Evolutionary conservation across 1,284 basidiomycete genomes (phyloP).

Genomic region (Heterobasidion parviporum): DNA sequence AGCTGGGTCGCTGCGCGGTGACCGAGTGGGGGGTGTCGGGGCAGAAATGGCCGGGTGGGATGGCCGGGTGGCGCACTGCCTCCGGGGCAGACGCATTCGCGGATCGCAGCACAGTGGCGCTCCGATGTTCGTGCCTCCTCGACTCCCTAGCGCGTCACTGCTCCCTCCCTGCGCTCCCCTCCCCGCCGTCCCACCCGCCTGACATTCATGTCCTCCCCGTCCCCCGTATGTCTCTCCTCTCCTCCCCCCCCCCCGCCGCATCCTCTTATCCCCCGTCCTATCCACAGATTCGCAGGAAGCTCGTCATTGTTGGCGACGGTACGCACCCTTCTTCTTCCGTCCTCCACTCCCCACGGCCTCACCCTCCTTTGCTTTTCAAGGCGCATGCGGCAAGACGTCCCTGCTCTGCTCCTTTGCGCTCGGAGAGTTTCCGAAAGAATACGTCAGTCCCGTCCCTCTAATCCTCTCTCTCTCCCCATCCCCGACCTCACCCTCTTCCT

Average conservation of each 20-base stretch:
- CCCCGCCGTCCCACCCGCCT: neutral
- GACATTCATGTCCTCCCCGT: conserved; percentile 33
- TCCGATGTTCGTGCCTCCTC: neutral
- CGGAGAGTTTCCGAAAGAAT: conserved; percentile 96
- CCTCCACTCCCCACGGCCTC: conserved; percentile 14
- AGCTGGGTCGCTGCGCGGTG: too few species aligned
- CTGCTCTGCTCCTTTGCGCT: conserved; percentile 86
- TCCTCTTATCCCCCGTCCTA: conserved; percentile 2
- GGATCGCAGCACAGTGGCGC: too few species aligned
- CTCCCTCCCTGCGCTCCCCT: neutral
- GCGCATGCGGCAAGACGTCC: conserved; percentile 82
- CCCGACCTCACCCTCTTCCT: conserved; percentile 8
- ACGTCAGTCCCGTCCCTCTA: conserved; percentile 38
- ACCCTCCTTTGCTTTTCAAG: conserved; percentile 25
- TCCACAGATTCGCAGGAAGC: conserved; percentile 72
- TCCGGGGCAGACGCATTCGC: too few species aligned
- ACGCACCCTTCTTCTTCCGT: conserved; percentile 16
- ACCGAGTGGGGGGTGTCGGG: too few species aligned
- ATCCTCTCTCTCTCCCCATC: conserved; percentile 3
- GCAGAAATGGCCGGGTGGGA: too few species aligned
- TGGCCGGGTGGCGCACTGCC: too few species aligned
- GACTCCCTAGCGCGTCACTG: neutral
- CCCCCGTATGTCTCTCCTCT: conserved; percentile 30
- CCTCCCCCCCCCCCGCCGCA: conserved; percentile 4
- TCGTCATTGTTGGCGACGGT: conserved; percentile 94